Evolutionary conservation across 768 basidiomycete genomes (phyloP).

Genomic region (Tulasnella sp.): DNA sequence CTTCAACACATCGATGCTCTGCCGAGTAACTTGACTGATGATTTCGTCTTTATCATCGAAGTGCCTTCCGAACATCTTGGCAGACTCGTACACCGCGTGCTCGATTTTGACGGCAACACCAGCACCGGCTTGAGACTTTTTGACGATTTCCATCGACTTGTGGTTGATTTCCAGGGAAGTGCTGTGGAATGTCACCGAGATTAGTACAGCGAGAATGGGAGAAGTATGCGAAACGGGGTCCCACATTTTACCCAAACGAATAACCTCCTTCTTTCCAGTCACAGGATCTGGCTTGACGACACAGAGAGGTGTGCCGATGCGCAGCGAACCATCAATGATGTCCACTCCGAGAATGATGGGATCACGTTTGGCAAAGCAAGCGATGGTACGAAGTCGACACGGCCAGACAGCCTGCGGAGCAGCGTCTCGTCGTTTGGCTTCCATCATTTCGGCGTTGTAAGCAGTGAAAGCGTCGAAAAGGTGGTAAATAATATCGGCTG

Average conservation of each 20-base stretch:
- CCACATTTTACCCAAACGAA: constrained; percentile 91
- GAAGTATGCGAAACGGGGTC: constrained; percentile 27
- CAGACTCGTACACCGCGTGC: constrained; percentile 89
- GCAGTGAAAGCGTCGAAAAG: constrained; percentile 93
- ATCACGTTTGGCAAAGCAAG: constrained; percentile 93
- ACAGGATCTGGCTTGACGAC: constrained; percentile 86
- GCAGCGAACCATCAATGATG: constrained; percentile 84
- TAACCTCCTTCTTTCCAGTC: constrained; percentile 84
- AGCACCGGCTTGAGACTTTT: constrained; percentile 88
- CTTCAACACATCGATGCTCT: constrained; percentile 95
- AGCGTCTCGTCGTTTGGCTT: constrained; percentile 86
- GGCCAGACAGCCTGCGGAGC: constrained; percentile 97
- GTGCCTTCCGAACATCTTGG: constrained; percentile 93
- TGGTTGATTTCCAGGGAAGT: constrained; percentile 98
- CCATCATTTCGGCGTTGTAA: constrained; percentile 84
- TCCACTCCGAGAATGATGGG: constrained; percentile 96
- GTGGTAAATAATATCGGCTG: constrained; percentile 98
- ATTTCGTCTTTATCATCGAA: constrained; percentile 95
- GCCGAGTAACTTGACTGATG: constrained; percentile 80
- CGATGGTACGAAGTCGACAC: constrained; percentile 83
- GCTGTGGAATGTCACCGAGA: constrained; percentile 35
- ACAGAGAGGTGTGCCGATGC: constrained; percentile 89
- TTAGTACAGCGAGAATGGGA: background rate
- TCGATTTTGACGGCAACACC: constrained; percentile 99
- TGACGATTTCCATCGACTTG: constrained; percentile 77